Base-by-base conservation (phyloP, 306 rosid genomes). In the Prosopis cineraria region DNA sequence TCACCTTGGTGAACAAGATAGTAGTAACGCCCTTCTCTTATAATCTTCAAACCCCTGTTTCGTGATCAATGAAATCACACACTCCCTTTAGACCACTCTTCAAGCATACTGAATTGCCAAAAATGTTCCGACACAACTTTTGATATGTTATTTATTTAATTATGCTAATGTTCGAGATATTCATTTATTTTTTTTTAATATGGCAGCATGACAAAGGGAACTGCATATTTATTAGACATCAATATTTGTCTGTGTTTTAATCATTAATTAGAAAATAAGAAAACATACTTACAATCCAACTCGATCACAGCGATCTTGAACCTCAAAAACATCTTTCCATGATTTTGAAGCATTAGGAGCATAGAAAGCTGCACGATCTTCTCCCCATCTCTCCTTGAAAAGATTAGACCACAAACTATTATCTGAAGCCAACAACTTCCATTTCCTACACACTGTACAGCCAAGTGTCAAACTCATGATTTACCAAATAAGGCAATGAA, bases 301-400 rank as follows among this genome's bases (percentile, higher is more conserved):
- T 53, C 94, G 91, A 68, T 89, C 88, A 30, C 94, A 85, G 12
- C 93, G 90, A 76, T 91, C 93, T 85, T 88, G 88, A 63, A 85
- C 89, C 87, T 84, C 90, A 19, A 81, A 89, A n/a, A 82, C 84
- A 58, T 85, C 80, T 81, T 89, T 91, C 94, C 93, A 91, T 9
- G 90, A 81, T 77, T 85, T 90, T 10, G 93, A 85, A 75, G 74
- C 86, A 19, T 27, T 50, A 4, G 91, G 97, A 68, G 82, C 82
- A 79, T 88, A 83, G 70, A 88, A 86, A 36, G 79, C 77, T 22
- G 91, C 90, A 41, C 67, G 81, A 33, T 85, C 88, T 65, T 34
- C 97, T 59, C 97, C 94, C 97, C 94, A 92, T 85, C 97, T 88
- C 87, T 90, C 91, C 89, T 81, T 82, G 62, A 88, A 92, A 78